A percentile compares a stretch with the other conserved stretches of the same genome.
phyloP scores from a whole-genome alignment of 2,329 filamentous ascomycete genomes.

The Fusarium sp. region DNA sequence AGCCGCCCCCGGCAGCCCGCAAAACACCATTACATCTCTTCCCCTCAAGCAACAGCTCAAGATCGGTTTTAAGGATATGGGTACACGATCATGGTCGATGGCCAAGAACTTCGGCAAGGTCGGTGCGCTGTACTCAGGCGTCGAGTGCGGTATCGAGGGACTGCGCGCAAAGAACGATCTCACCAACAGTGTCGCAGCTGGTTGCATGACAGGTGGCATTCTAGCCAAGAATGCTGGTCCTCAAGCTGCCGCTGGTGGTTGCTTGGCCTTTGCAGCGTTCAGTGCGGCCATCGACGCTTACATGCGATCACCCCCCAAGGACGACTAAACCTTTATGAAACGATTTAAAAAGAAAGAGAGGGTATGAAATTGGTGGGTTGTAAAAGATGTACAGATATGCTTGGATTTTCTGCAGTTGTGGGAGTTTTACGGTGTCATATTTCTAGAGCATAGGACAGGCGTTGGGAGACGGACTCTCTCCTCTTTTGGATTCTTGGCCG shows the following conservation, averaged over 20 bases:
- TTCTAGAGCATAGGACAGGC: slow-evolving; percentile 54
- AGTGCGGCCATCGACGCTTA: slow-evolving; percentile 92
- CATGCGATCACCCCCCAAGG: slow-evolving; percentile 84
- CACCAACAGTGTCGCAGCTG: slow-evolving; percentile 87
- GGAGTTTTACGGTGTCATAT: slow-evolving; percentile 50
- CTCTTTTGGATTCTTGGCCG: slow-evolving; percentile 48
- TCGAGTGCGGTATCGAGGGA: slow-evolving; percentile 96
- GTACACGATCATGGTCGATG: slow-evolving; percentile 81
- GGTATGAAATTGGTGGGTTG: slow-evolving; percentile 14
- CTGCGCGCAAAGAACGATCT: slow-evolving; percentile 94
- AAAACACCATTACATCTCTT: slow-evolving; percentile 69
- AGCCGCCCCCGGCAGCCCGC: slow-evolving; percentile 57
- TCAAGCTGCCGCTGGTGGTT: slow-evolving; percentile 88
- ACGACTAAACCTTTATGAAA: slow-evolving; percentile 60
- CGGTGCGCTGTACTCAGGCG: slow-evolving; percentile 90
- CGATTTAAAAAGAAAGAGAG: slow-evolving; percentile 3
- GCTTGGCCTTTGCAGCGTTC: slow-evolving; percentile 94
- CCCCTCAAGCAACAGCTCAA: slow-evolving; percentile 88
- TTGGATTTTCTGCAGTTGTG: slow-evolving; percentile 36
- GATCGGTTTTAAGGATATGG: slow-evolving; percentile 95
- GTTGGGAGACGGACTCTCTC: slow-evolving; percentile 51
- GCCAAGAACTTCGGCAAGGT: slow-evolving; percentile 97
- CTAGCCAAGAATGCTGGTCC: slow-evolving; percentile 90
- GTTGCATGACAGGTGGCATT: slow-evolving; percentile 92
- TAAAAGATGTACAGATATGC: slow-evolving; percentile 40